phyloP scores from a whole-genome alignment of 2,329 filamentous ascomycete species.

The Cytospora piceae region DNA sequence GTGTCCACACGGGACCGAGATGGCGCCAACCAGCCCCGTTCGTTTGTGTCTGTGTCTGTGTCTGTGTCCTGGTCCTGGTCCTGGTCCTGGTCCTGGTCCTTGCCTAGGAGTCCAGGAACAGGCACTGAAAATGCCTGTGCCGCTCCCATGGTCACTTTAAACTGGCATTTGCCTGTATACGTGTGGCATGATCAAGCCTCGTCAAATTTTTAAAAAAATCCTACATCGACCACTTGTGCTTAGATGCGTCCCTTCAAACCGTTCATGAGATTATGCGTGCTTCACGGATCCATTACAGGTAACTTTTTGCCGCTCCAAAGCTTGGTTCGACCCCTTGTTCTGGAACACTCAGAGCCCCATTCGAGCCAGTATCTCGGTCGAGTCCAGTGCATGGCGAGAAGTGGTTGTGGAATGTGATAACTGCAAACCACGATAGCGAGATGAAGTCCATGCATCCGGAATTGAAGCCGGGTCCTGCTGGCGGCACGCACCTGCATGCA shows the following conservation, averaged over 20 bases:
- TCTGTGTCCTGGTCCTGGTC: not conserved
- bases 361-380: not conserved
- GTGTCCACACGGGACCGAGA: constrained; percentile 22
- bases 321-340: not conserved
- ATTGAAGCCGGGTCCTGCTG: not conserved
- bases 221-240: not conserved
- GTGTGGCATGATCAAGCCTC: not conserved
- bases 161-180: not conserved
- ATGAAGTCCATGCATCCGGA: not conserved
- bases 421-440: not conserved
- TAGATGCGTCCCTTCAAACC: not conserved
- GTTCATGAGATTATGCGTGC: not conserved
- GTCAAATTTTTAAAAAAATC: too few species aligned
- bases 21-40: constrained; percentile 7
- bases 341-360: not conserved
- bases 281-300: not conserved
- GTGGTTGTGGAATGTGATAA: not conserved
- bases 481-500: not conserved
- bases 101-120: too few species aligned
- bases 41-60: not conserved
- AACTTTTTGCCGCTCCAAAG: not conserved
- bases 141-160: not conserved
- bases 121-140: not conserved
- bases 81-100: not conserved
- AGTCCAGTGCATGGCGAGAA: not conserved